Percentiles rank a stretch among this genome's conserved stretches.
Evolutionary conservation across 2,329 filamentous ascomycete genomes (phyloP).

Genomic region (Blumeria graminis): DNA sequence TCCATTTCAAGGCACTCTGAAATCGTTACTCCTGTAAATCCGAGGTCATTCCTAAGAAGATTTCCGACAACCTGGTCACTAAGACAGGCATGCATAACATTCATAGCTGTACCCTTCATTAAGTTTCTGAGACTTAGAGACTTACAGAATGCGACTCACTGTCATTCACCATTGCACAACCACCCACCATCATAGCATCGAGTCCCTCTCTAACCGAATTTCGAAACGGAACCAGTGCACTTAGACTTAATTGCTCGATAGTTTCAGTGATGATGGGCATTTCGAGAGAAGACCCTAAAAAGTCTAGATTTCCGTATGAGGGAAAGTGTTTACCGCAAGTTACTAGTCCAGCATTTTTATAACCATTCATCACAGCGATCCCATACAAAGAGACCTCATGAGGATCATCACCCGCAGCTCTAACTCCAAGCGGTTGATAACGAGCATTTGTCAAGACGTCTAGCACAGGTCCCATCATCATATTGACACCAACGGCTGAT

Average conservation of each 20-base stretch:
- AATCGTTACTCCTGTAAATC: conserved; percentile 77
- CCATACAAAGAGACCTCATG: conserved; percentile 87
- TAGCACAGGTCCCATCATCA: conserved; percentile 80
- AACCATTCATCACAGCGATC: conserved; percentile 74
- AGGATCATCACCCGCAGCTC: conserved; percentile 77
- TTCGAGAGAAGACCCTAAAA: conserved; percentile 71
- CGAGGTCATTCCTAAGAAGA: conserved; percentile 63
- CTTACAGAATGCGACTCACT: conserved; percentile 6
- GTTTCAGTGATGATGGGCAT: conserved; percentile 93
- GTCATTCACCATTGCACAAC: conserved; percentile 66
- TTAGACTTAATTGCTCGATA: conserved; percentile 75
- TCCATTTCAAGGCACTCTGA: conserved; percentile 97
- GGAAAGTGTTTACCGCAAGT: conserved; percentile 94
- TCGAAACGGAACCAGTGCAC: conserved; percentile 71
- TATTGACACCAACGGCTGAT: conserved; percentile 79
- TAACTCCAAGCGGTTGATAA: conserved; percentile 73
- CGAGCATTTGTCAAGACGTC: conserved; percentile 86
- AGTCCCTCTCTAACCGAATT: conserved; percentile 71
- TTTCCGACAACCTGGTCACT: conserved; percentile 91
- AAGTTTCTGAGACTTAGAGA: neutral
- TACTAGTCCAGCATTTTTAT: conserved; percentile 69
- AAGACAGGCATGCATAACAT: conserved; percentile 89
- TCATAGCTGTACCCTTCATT: conserved; percentile 38
- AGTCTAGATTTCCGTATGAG: conserved; percentile 85
- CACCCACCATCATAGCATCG: conserved; percentile 89